Percentiles rank a stretch among this genome's conserved stretches.
Conservation (phyloP, 768 basidiomycete species). For the Agaricus blazei region DNA sequence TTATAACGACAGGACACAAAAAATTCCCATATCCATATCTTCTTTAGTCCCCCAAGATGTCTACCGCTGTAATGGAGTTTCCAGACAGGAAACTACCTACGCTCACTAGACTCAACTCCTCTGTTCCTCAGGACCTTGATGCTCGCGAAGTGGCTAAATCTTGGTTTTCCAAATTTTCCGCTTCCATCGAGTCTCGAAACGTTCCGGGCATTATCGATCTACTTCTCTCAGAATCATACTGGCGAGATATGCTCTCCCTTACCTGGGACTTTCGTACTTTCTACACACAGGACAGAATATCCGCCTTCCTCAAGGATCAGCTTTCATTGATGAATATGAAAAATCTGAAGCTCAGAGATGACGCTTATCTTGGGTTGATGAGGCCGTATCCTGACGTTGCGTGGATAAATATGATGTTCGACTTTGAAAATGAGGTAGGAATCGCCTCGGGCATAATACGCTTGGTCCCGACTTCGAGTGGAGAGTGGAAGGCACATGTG, state of each 20-base stretch:
- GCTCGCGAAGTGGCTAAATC: slow-evolving; percentile 17
- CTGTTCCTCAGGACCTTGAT: slow-evolving; percentile 16
- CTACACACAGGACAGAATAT: slow-evolving; percentile 28
- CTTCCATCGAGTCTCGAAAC: slow-evolving; percentile 13
- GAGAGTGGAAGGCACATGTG: slow-evolving; percentile 47
- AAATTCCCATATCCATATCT: neutral
- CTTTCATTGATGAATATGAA: slow-evolving; percentile 22
- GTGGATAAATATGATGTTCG: slow-evolving; percentile 44
- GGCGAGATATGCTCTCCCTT: slow-evolving; percentile 48
- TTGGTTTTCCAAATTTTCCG: slow-evolving; percentile 23
- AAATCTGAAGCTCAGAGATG: slow-evolving; percentile 24
- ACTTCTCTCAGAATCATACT: slow-evolving; percentile 23
- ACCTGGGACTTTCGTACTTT: slow-evolving; percentile 54
- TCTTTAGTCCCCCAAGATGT: no score
- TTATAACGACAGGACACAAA: no score
- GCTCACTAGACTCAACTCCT: slow-evolving; percentile 20
- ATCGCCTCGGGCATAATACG: slow-evolving; percentile 38
- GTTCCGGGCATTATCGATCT: slow-evolving; percentile 13
- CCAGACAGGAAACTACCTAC: slow-evolving; percentile 20
- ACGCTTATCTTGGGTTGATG: slow-evolving; percentile 22
- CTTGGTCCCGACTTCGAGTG: slow-evolving; percentile 31
- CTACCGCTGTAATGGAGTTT: neutral
- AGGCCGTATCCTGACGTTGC: slow-evolving; percentile 35
- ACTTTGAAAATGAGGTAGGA: slow-evolving; percentile 39
- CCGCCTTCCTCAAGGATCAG: slow-evolving; percentile 32